Conservation (phyloP, 106 monocot genomes). For the Allium sativum region DNA sequence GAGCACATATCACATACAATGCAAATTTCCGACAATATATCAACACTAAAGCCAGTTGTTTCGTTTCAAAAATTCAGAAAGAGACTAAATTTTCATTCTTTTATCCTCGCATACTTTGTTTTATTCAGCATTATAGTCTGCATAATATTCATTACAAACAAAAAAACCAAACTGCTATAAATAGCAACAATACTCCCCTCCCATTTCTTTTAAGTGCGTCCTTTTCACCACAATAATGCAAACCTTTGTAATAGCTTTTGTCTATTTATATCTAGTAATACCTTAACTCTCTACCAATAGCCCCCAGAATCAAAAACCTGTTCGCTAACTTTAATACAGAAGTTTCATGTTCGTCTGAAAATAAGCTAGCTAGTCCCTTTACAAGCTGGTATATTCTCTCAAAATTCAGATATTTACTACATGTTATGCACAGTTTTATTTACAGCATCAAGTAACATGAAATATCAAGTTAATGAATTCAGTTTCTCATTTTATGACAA, state of each 20-base stretch:
- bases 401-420: too few species aligned
- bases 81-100: neutral
- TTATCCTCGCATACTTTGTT: neutral
- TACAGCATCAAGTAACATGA: too few species aligned
- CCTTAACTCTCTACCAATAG: neutral
- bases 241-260: neutral
- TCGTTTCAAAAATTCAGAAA: neutral
- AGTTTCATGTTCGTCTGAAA: neutral
- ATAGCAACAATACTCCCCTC: neutral
- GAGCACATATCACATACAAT: slow-evolving; percentile 3
- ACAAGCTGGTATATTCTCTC: too few species aligned
- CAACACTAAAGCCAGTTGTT: slow-evolving; percentile 1
- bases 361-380: slow-evolving; percentile 3
- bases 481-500: slow-evolving; percentile 1
- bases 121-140: neutral
- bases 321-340: neutral
- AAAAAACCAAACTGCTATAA: slow-evolving; percentile 6
- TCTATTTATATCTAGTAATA: neutral
- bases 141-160: neutral
- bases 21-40: slow-evolving; percentile 3
- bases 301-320: slow-evolving; percentile 3
- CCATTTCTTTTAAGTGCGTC: slow-evolving; percentile 4
- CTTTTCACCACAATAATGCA: slow-evolving; percentile 9
- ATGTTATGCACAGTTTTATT: too few species aligned
- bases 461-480: neutral